These are phyloP conservation scores for Dothideomycetes sp. DNA, from an alignment of 2,329 filamentous ascomycete genomes.

Conservation along the genomic window DNA sequence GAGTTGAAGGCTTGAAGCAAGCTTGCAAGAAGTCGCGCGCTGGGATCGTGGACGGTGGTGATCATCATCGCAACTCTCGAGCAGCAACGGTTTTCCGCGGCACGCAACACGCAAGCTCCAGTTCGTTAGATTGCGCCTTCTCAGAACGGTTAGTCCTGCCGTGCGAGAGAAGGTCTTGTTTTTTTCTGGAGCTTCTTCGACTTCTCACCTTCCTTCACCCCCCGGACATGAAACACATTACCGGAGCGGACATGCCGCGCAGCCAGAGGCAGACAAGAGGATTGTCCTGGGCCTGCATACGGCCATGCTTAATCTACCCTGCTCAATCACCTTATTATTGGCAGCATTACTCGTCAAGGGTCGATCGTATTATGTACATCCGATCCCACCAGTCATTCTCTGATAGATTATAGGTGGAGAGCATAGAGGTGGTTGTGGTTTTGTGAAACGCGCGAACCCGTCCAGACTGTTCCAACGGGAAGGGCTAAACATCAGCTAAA, in stretches of 20 bases:
- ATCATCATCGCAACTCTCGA: slow-evolving; percentile 5
- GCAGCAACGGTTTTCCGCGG: slow-evolving; percentile 7
- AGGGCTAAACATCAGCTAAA: slow-evolving; percentile 2
- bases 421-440: slow-evolving; percentile 11
- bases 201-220: too few relatives aligned
- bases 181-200: slow-evolving; percentile 11
- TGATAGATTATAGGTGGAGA: slow-evolving; percentile 6
- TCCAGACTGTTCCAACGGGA: slow-evolving; percentile 11
- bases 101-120: slow-evolving; percentile 12
- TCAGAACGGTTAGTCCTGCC: slow-evolving; percentile 1
- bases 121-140: slow-evolving; percentile 8
- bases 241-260: not conserved
- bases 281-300: slow-evolving; percentile 1
- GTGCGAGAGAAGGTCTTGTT: slow-evolving; percentile 3
- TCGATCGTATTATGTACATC: slow-evolving; percentile 5
- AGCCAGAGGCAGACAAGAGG: not conserved
- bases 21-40: too few relatives aligned
- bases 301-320: slow-evolving; percentile 9
- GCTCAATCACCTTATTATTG: not conserved
- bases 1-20: too few relatives aligned
- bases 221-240: not conserved
- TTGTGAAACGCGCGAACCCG: slow-evolving; percentile 11
- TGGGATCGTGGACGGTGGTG: slow-evolving; percentile 11
- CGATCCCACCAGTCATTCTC: slow-evolving; percentile 4
- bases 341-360: slow-evolving; percentile 8